Evolutionary conservation across 257 asterid genomes (phyloP).

Genomic region (Ballota nigra): DNA sequence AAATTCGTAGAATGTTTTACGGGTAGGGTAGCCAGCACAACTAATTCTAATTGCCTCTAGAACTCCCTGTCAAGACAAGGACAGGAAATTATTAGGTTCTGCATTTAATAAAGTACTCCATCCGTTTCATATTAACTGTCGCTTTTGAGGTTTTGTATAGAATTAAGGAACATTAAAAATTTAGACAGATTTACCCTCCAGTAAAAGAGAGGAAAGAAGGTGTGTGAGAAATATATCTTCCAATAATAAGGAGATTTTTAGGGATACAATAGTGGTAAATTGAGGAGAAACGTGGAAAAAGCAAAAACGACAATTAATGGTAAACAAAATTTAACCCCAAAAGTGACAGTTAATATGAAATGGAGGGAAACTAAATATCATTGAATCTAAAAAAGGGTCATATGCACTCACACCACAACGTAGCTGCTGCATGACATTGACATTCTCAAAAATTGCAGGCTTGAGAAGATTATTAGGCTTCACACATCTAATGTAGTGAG

Average conservation of each 20-base stretch:
- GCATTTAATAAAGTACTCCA: neutral
- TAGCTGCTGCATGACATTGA: constrained; percentile 86
- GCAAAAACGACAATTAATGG: too few relatives aligned
- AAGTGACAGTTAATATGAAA: too few relatives aligned
- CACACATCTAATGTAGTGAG: constrained; percentile 97
- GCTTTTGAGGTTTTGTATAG: too few relatives aligned
- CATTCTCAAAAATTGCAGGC: constrained; percentile 91
- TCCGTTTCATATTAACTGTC: too few relatives aligned
- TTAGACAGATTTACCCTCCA: too few relatives aligned
- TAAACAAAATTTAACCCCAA: too few relatives aligned
- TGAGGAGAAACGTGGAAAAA: too few relatives aligned
- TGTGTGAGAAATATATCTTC: too few relatives aligned
- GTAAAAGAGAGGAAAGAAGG: too few relatives aligned
- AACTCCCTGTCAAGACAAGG: constrained; percentile 62
- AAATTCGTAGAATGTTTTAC: constrained; percentile 87
- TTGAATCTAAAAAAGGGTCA: constrained; percentile 5
- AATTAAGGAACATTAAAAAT: too few relatives aligned
- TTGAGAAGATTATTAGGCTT: constrained; percentile 93
- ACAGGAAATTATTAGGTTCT: neutral
- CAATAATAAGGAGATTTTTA: too few relatives aligned
- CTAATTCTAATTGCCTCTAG: constrained; percentile 96
- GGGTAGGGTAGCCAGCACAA: constrained; percentile 99
- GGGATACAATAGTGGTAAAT: too few relatives aligned
- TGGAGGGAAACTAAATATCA: neutral
- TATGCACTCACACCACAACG: constrained; percentile 95